A percentile compares a stretch with the other conserved stretches of the same genome.
phyloP scores from a whole-genome alignment of 2,329 filamentous ascomycete genomes.

The Magnaporthiopsis rhizophila region DNA sequence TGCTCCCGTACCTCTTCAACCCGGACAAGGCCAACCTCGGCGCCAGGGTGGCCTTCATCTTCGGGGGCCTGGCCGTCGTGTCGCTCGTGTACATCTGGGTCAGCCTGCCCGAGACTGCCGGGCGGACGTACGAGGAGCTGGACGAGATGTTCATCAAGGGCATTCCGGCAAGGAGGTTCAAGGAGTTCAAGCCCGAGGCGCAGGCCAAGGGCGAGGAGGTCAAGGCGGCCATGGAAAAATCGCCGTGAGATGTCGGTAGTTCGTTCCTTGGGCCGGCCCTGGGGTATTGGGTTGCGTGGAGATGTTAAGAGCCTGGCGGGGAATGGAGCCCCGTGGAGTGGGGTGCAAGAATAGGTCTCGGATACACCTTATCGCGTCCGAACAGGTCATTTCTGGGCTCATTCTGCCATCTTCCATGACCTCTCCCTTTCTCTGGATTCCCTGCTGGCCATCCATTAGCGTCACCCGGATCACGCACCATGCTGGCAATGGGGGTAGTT shows the following conservation, averaged over 20 bases:
- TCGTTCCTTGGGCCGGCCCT: neutral
- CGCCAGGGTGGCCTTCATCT: conserved; percentile 28
- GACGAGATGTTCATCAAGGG: conserved; percentile 31
- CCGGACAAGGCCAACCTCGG: conserved; percentile 21
- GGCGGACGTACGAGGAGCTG: conserved; percentile 39
- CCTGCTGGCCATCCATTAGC: too few species aligned
- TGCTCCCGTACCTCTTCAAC: conserved; percentile 16
- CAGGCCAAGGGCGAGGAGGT: conserved; percentile 18
- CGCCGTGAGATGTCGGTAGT: neutral
- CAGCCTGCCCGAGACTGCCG: conserved; percentile 35
- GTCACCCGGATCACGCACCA: too few species aligned
- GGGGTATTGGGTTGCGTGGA: too few species aligned
- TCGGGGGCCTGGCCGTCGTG: conserved; percentile 22
- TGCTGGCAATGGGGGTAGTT: too few species aligned
- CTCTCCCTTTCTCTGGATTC: too few species aligned
- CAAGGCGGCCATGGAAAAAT: conserved; percentile 19
- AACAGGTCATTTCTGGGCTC: too few species aligned
- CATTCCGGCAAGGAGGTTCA: conserved; percentile 14
- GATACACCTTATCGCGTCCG: too few species aligned
- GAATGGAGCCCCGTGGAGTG: too few species aligned
- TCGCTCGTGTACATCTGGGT: conserved; percentile 29
- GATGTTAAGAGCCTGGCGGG: too few species aligned
- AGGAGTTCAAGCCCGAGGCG: conserved; percentile 7
- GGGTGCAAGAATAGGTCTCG: too few species aligned
- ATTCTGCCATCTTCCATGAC: too few species aligned